These are phyloP conservation scores for Ascochyta clinopodiicola DNA, from an alignment of 2,329 filamentous ascomycete species.

Conservation along the genomic window DNA sequence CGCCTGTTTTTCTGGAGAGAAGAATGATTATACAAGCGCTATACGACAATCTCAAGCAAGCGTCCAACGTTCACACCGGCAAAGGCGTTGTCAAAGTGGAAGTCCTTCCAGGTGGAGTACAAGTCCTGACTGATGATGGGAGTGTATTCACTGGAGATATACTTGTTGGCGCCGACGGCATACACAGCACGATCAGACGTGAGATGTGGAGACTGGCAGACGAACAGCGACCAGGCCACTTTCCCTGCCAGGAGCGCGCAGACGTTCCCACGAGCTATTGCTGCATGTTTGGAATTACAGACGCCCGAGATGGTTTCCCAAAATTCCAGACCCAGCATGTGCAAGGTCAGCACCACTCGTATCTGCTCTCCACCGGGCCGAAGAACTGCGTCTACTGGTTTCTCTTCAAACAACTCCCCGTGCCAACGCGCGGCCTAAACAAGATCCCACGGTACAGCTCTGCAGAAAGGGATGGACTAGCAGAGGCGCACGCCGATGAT, in stretches of 20 bases:
- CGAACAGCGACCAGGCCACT: conserved; percentile 1
- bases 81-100: too few species aligned
- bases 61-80: too few species aligned
- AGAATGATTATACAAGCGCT: too few species aligned
- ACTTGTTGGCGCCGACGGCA: conserved; percentile 24
- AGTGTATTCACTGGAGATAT: conserved; percentile 9
- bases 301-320: not conserved
- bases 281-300: conserved; percentile 1
- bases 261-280: not conserved
- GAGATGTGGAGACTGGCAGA: conserved; percentile 25
- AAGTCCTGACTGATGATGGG: conserved; percentile 16
- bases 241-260: not conserved
- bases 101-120: not conserved
- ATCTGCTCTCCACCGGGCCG: not conserved
- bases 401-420: not conserved
- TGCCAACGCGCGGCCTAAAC: too few species aligned
- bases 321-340: not conserved
- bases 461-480: too few species aligned
- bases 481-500: too few species aligned
- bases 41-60: too few species aligned
- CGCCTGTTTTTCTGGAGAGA: too few species aligned
- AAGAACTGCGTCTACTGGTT: conserved; percentile 2
- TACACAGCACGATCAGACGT: conserved; percentile 17
- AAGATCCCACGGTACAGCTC: too few species aligned
- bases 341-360: not conserved